Percentiles rank a stretch among this genome's conserved stretches.
Evolutionary conservation across 768 basidiomycete species (phyloP).

Genomic region (Naganishia vishniacii): DNA sequence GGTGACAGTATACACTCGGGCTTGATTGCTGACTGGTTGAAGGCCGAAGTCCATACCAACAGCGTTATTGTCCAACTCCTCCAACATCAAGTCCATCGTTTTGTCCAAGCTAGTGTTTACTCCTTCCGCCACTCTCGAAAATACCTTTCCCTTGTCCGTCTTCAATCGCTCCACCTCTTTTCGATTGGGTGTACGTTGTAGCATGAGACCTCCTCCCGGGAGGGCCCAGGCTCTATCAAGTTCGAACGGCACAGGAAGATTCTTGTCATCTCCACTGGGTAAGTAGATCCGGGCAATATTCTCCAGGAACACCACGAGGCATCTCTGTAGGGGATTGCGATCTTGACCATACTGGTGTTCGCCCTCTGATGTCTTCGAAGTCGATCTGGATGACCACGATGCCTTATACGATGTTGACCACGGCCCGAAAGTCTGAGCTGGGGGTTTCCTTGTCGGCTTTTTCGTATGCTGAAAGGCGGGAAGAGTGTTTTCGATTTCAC

Average conservation of each 20-base stretch:
- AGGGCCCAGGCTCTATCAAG: slow-evolving; percentile 39
- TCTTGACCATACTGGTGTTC: neutral
- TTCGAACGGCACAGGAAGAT: slow-evolving; percentile 40
- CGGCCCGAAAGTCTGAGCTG: slow-evolving; percentile 31
- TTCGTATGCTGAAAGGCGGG: neutral
- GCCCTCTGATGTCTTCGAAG: neutral
- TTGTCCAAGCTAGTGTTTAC: slow-evolving; percentile 27
- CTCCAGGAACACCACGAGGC: slow-evolving; percentile 43
- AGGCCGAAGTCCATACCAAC: slow-evolving; percentile 31
- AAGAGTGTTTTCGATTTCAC: neutral
- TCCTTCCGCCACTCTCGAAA: slow-evolving; percentile 21
- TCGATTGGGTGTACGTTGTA: slow-evolving; percentile 40
- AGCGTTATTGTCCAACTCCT: slow-evolving; percentile 36
- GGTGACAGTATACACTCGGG: slow-evolving; percentile 34
- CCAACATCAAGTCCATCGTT: slow-evolving; percentile 32
- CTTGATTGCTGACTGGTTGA: slow-evolving; percentile 23
- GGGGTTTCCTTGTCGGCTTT: neutral
- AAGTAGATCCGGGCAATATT: slow-evolving; percentile 38
- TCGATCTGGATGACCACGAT: slow-evolving; percentile 1
- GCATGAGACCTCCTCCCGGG: slow-evolving; percentile 35
- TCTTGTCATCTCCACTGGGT: slow-evolving; percentile 38
- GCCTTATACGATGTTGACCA: slow-evolving; percentile 3
- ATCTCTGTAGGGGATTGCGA: slow-evolving; percentile 25
- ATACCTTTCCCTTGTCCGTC: slow-evolving; percentile 19
- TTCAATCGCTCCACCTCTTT: slow-evolving; percentile 30